These are phyloP conservation scores for Paecilomyces formosus DNA, from an alignment of 2,329 filamentous ascomycete genomes.

Conservation along the genomic window DNA sequence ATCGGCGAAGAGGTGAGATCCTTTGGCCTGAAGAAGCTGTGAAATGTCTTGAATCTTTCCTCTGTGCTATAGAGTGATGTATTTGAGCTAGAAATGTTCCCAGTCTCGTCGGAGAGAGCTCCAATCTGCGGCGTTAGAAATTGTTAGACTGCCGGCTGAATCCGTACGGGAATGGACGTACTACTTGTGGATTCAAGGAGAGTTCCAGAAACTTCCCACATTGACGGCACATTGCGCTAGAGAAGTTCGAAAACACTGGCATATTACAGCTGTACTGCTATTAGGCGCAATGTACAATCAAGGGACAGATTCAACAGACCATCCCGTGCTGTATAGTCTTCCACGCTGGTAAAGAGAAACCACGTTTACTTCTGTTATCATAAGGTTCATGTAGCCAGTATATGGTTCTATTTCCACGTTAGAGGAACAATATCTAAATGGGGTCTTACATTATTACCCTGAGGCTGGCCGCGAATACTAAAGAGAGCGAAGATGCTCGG, in stretches of 20 bases:
- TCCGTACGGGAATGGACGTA: constrained; percentile 1
- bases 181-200: constrained; percentile 10
- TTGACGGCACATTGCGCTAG: constrained; percentile 5
- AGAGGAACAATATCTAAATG: neutral
- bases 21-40: neutral
- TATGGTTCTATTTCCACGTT: constrained; percentile 4
- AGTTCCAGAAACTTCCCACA: constrained; percentile 7
- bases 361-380: constrained; percentile 9
- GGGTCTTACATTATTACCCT: neutral
- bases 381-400: constrained; percentile 9
- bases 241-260: constrained; percentile 37
- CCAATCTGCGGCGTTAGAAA: constrained; percentile 5
- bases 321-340: constrained; percentile 9
- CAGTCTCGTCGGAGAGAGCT: constrained; percentile 36
- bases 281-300: neutral
- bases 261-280: constrained; percentile 34
- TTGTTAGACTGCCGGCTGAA: neutral
- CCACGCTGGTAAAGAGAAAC: constrained; percentile 5
- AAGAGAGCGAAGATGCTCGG: no score
- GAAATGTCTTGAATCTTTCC: neutral
- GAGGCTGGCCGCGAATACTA: neutral
- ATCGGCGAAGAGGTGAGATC: constrained; percentile 31
- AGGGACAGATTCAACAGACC: constrained; percentile 1
- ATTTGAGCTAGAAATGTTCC: constrained; percentile 20
- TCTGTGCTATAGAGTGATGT: constrained; percentile 1